Base-by-base conservation (phyloP, 2,329 filamentous ascomycete species). In the Ophiostoma ips region DNA sequence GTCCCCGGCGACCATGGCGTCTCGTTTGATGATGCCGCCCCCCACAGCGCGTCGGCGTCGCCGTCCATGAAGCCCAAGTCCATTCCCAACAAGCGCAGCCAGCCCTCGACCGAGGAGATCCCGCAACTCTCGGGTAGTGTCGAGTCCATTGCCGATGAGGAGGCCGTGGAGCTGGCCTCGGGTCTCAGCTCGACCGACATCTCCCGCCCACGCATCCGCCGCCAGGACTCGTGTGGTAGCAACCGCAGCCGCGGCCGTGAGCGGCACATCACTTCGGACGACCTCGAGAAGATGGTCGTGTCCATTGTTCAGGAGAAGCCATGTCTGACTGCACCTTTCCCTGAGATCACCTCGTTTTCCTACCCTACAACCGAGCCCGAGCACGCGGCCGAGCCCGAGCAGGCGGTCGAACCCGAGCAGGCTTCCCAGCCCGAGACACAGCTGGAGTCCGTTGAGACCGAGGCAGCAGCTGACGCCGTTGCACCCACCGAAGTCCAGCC, bases 271-370 rank as follows among this genome's bases (percentile, higher is more conserved):
- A 94, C 88, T n/a, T 87, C 90, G 7, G 77, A 87, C 60, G 86
- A 92, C 59, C 75, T 96, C 30, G 87, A 95, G 66, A 94, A 94
- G 70, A 94, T 96, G 77, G 87, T 95, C 38, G 79, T 85, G 51
- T 87, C 83, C 36, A 95, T 95, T 50, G 92, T 95, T 62, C 86
- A 94, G 65, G 84, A 92, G 66, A 87, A 86, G 66, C 80, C 81
- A 64, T 75, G 75, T 43, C 71, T 90, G 57, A 67, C 66, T 56
- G 68, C 71, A 48, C 77, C 71, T 58, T 65, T 80, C 9, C 71
- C 75, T 16, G 61, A 63, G 45, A 63, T 67, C 18, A 28, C 19
- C 3, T 24, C 38, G 2, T 35, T 40, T 5, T 10, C 38, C 15
- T 18, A 40, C 19, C 35, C 35, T 2, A 12, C 36, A 18, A 33